Conservation (phyloP, 2,329 filamentous ascomycete genomes). For the Didymella arachidicola region DNA sequence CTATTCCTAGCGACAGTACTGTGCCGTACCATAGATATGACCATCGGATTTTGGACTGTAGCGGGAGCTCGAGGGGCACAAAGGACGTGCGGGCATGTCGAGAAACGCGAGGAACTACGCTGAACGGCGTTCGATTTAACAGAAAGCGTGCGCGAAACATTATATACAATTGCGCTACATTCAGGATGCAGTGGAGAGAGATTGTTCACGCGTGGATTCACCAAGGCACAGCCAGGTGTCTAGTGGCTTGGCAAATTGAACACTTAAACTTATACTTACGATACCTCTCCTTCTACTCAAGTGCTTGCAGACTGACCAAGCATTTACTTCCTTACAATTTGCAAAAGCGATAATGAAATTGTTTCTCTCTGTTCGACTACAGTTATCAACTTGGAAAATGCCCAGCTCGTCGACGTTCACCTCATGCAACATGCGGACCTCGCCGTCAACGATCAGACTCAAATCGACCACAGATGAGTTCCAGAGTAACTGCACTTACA, state of each 20-base stretch:
- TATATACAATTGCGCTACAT: slow-evolving; percentile 15
- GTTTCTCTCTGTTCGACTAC: slow-evolving; percentile 8
- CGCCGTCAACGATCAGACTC: background rate
- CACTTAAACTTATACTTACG: background rate
- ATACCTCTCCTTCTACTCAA: background rate
- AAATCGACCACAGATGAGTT: background rate
- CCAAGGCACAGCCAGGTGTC: slow-evolving; percentile 33
- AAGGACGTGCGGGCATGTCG: slow-evolving; percentile 9
- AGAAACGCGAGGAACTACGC: background rate
- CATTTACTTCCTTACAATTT: background rate
- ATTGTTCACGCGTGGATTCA: slow-evolving; percentile 16
- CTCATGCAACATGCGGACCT: slow-evolving; percentile 41
- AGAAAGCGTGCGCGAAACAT: slow-evolving; percentile 35
- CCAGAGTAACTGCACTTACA: slow-evolving; percentile 26
- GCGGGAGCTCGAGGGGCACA: slow-evolving; percentile 21
- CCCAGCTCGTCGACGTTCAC: slow-evolving; percentile 37
- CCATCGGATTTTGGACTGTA: slow-evolving; percentile 37
- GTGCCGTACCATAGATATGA: slow-evolving; percentile 45
- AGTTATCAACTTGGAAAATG: slow-evolving; percentile 34
- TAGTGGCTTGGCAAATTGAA: slow-evolving; percentile 32
- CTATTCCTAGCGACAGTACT: slow-evolving; percentile 36
- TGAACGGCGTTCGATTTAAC: slow-evolving; percentile 20
- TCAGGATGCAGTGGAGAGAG: slow-evolving; percentile 9
- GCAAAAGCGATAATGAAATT: background rate
- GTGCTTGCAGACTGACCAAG: background rate